Percentiles rank a stretch among this genome's conserved stretches.
phyloP scores from a whole-genome alignment of 148 eudicot genomes.

The Drosera capensis region DNA sequence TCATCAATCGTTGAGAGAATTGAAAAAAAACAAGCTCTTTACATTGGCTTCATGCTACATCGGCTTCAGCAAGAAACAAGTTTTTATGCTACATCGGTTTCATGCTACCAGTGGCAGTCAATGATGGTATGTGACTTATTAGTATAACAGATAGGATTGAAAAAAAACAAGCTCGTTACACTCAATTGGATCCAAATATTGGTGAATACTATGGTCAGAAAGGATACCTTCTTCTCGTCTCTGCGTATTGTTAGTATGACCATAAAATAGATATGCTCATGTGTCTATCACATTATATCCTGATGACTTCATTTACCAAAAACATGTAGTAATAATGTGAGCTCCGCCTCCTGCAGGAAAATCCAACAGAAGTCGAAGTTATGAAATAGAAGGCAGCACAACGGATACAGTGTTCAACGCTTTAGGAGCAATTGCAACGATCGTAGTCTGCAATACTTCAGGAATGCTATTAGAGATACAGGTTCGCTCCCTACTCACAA shows the following conservation, averaged over 20 bases:
- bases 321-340: too few relatives aligned
- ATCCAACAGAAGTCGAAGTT: conserved; percentile 22
- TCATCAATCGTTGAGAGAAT: neutral
- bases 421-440: conserved; percentile 44
- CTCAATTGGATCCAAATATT: neutral
- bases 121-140: conserved; percentile 29
- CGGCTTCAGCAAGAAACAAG: conserved; percentile 49
- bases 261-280: too few relatives aligned
- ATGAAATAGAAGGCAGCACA: conserved; percentile 30
- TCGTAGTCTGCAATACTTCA: conserved; percentile 39
- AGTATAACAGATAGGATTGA: neutral
- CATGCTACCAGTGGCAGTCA: conserved; percentile 16
- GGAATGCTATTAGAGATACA: conserved; percentile 56
- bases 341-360: conserved; percentile 18
- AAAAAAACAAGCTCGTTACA: neutral
- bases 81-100: conserved; percentile 27
- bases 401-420: conserved; percentile 24
- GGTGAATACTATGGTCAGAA: too few relatives aligned
- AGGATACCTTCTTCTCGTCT: too few relatives aligned
- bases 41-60: conserved; percentile 27
- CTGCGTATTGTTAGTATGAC: too few relatives aligned
- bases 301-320: neutral
- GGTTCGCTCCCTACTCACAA: conserved; percentile 15
- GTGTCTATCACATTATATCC: neutral
- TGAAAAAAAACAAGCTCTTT: conserved; percentile 35